Percentiles rank a stretch among this genome's conserved stretches.
phyloP scores from a whole-genome alignment of 495 filamentous ascomycete species.

The Hamigera avellanea region DNA sequence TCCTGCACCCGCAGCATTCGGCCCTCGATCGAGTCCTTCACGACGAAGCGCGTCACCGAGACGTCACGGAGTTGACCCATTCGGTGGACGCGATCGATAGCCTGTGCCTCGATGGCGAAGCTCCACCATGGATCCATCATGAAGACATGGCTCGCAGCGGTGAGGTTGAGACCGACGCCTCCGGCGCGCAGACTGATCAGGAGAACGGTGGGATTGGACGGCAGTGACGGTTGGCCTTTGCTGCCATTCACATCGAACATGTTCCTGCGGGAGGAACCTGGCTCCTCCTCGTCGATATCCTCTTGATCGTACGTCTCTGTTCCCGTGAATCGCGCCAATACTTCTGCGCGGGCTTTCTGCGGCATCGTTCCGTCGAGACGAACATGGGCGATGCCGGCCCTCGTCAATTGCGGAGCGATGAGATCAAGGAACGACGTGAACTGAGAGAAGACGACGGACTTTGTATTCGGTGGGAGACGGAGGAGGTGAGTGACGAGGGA shows the following conservation, averaged over 20 bases:
- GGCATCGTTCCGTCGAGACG: conserved; percentile 86
- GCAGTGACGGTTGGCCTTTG: not conserved
- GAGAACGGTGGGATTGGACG: conserved; percentile 40
- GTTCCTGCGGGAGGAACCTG: not conserved
- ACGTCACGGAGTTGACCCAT: conserved; percentile 93
- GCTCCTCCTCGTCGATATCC: conserved; percentile 17
- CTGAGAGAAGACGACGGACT: conserved; percentile 90
- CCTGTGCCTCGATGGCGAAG: conserved; percentile 91
- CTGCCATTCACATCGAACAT: not conserved
- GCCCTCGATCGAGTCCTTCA: conserved; percentile 84
- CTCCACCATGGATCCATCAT: conserved; percentile 99
- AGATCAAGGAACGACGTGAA: conserved; percentile 95
- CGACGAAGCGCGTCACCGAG: conserved; percentile 73
- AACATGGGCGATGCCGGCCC: conserved; percentile 62
- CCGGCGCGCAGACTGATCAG: conserved; percentile 81
- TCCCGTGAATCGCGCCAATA: conserved; percentile 57
- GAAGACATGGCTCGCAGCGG: conserved; percentile 74
- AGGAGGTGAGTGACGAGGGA: conserved; percentile 65
- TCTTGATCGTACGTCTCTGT: conserved; percentile 30
- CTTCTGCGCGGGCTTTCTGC: conserved; percentile 69
- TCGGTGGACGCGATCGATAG: conserved; percentile 96
- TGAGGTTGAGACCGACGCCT: conserved; percentile 89
- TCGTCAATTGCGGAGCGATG: conserved; percentile 63
- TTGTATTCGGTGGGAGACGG: conserved; percentile 56
- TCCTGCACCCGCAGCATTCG: conserved; percentile 92